Base-by-base conservation (phyloP, 2,329 filamentous ascomycete genomes). In the Achaetomium macrosporum region DNA sequence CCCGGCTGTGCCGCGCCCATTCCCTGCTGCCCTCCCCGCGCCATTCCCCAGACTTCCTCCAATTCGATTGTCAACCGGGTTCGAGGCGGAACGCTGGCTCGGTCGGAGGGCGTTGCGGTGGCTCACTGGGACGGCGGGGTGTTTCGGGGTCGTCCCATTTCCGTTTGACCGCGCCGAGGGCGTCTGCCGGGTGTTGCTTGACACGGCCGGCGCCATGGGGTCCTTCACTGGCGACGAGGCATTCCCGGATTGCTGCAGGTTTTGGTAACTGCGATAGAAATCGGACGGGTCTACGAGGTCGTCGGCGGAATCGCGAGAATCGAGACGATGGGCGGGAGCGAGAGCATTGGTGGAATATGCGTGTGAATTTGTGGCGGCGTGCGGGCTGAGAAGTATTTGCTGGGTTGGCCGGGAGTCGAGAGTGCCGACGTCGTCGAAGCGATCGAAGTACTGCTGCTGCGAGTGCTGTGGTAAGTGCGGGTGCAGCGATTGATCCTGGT, bases 31-130 rank as follows among this genome's bases (percentile, higher is more conserved):
- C 17, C 37, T 12, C 39, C 33, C 25, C 2, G 17, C 69, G 58
- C 70, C 62, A 53, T 58, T 57, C 45, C 58, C 59, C 50, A 65
- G 59, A 42, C 60, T 59, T 42, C 25, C 25, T 7, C 63, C 59
- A 39, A 67, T 59, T 59, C 69, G 73, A 61, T 74, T 73, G 55
- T 77, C 77, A 47, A 78, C 64, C 37, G 81, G 79, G 60, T 75
- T 79, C 41, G 81, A 84, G 50, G 73, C 76, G 25, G 81, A 82
- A 54, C 82, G 78, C 54, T 71, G 62, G 53, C 67, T 65, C 41
- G 74, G 66, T 54, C 74, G 76, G 45, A 69, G 56, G 42, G 69
- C 69, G 51, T 65, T 68, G 58, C 58, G 58, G 47, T 73, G 73
- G 57, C 62, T 55, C 51, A 66, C 55, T 72, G 68, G 51, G 70